These are phyloP conservation scores for Talaromyces verruculosus DNA, from an alignment of 2,329 filamentous ascomycete species.

Conservation along the genomic window DNA sequence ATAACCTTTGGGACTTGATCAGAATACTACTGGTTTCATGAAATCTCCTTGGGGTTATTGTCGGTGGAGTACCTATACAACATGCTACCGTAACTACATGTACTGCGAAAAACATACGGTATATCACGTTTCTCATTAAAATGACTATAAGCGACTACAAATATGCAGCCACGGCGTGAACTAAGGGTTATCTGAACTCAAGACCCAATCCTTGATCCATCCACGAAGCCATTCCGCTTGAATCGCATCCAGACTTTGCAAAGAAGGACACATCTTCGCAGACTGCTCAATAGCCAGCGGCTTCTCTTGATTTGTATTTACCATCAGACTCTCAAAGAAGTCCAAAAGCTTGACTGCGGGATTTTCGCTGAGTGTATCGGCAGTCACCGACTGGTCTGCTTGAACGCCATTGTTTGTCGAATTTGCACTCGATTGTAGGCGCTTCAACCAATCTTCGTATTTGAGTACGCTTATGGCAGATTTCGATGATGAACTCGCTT, in stretches of 20 bases:
- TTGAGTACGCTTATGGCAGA: not conserved
- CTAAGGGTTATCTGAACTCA: not conserved
- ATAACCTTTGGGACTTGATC: not conserved
- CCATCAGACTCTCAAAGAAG: conserved; percentile 6
- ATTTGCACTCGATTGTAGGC: not conserved
- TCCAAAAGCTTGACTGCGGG: conserved; percentile 15
- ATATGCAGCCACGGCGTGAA: not conserved
- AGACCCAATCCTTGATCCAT: conserved; percentile 16
- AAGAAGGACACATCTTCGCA: not conserved
- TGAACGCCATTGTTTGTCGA: not conserved
- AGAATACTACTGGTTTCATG: not conserved
- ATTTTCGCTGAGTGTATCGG: not conserved
- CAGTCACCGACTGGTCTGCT: not conserved
- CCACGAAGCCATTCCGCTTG: conserved; percentile 9
- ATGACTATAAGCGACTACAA: not conserved
- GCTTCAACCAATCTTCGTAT: conserved; percentile 11
- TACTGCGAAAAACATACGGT: not conserved
- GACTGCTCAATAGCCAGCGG: not conserved
- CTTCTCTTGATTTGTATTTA: not conserved
- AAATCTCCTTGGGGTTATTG: not conserved
- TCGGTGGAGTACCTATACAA: not conserved
- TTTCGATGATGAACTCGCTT: not conserved
- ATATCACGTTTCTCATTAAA: not conserved
- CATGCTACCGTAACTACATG: not conserved
- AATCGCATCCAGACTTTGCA: conserved; percentile 5